Conservation (phyloP, 1,139 yeast genomes). For the Geotrichum klebahnii region DNA sequence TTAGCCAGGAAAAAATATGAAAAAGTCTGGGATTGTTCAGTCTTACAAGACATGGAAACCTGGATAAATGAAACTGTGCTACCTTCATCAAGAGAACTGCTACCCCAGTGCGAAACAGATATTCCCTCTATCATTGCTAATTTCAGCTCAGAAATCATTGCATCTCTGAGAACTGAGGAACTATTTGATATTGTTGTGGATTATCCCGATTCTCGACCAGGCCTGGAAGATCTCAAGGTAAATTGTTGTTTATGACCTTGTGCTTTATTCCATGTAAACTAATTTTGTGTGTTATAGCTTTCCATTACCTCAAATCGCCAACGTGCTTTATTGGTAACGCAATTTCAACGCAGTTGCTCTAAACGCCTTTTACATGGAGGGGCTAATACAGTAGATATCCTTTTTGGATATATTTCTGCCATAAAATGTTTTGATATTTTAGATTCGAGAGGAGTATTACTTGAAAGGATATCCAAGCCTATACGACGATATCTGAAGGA, state of each 20-base stretch:
- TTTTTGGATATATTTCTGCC: conserved; percentile 65
- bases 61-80: conserved; percentile 23
- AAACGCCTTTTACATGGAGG: conserved; percentile 70
- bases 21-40: conserved; percentile 25
- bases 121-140: conserved; percentile 14
- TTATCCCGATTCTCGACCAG: conserved; percentile 57
- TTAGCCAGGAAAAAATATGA: conserved; percentile 19
- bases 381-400: conserved; percentile 69
- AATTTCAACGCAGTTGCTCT: conserved; percentile 52
- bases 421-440: conserved; percentile 67
- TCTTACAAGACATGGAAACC: conserved; percentile 22
- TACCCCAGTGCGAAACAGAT: conserved; percentile 17
- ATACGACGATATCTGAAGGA: conserved; percentile 63
- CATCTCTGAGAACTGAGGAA: conserved; percentile 51
- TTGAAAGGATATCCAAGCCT: conserved; percentile 74
- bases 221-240: conserved; percentile 59
- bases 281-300: conserved; percentile 35
- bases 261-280: background rate
- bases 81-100: conserved; percentile 15
- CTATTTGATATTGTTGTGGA: conserved; percentile 58
- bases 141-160: conserved; percentile 26
- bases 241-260: conserved; percentile 22
- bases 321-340: conserved; percentile 51
- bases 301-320: conserved; percentile 40
- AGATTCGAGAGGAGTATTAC: conserved; percentile 83